Evolutionary conservation across 2,329 filamentous ascomycete species (phyloP).

Genomic region (Diaporthe australafricana): DNA sequence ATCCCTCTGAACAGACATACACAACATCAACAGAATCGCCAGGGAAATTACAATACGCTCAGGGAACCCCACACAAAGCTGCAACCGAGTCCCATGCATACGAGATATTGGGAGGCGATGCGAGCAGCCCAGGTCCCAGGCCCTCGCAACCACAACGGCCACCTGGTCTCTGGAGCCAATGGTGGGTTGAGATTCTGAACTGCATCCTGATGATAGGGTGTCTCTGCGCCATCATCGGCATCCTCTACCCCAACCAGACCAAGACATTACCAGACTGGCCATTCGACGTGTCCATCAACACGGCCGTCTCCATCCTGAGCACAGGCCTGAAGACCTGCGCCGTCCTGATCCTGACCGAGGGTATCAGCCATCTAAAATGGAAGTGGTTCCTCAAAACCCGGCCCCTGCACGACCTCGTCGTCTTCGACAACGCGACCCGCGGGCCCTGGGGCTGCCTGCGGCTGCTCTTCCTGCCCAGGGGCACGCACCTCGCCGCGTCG

Average conservation of each 20-base stretch:
- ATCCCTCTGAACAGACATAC: not conserved
- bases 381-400: not conserved
- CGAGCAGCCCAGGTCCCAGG: not conserved
- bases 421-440: not conserved
- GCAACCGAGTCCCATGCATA: not conserved
- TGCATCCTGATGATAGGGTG: constrained; percentile 6
- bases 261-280: constrained; percentile 17
- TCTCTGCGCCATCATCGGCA: constrained; percentile 3
- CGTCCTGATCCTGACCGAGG: constrained; percentile 6
- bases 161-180: constrained; percentile 10
- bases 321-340: constrained; percentile 2
- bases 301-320: constrained; percentile 11
- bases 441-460: constrained; percentile 16
- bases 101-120: not conserved
- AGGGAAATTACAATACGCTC: not conserved
- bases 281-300: constrained; percentile 13
- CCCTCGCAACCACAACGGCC: not conserved
- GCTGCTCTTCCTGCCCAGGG: constrained; percentile 6
- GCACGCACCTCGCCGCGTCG: not conserved
- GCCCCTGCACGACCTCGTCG: constrained; percentile 12
- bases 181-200: constrained; percentile 12
- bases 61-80: not conserved
- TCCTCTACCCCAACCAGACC: constrained; percentile 13
- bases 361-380: constrained; percentile 14
- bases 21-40: not conserved